Conservation (phyloP, 2,329 filamentous ascomycete species). For the Aureobasidium melanogenum region DNA sequence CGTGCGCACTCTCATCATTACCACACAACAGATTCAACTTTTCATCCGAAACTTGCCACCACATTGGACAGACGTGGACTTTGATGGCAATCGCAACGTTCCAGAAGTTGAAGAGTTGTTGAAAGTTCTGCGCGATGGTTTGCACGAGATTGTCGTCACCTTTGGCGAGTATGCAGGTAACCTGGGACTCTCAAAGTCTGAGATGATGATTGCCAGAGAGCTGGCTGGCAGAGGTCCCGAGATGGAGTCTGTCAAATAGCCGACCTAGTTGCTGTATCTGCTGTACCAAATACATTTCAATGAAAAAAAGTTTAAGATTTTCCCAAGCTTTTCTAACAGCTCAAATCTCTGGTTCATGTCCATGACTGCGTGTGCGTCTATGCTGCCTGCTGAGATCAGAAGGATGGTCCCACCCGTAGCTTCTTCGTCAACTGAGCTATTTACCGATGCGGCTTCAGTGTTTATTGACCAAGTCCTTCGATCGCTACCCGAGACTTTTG, state of each 20-base stretch:
- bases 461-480: too few species aligned
- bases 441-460: background rate
- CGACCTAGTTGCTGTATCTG: background rate
- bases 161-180: slow-evolving; percentile 69
- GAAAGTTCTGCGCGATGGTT: slow-evolving; percentile 52
- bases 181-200: slow-evolving; percentile 59
- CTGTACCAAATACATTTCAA: background rate
- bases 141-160: slow-evolving; percentile 56
- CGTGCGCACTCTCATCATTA: slow-evolving; percentile 61
- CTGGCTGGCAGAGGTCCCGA: slow-evolving; percentile 27
- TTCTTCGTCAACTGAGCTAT: background rate
- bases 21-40: slow-evolving; percentile 59
- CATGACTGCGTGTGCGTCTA: background rate
- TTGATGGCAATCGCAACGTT: slow-evolving; percentile 38
- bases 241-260: slow-evolving; percentile 13
- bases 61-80: slow-evolving; percentile 73
- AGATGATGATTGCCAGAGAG: slow-evolving; percentile 66
- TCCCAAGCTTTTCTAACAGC: background rate
- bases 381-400: background rate
- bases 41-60: slow-evolving; percentile 52
- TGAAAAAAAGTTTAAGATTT: background rate
- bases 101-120: slow-evolving; percentile 64
- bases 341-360: background rate
- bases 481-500: too few species aligned
- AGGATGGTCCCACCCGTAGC: too few species aligned